Evolutionary conservation across 1,139 yeast species (phyloP).

Genomic region (Saccharomycopsis hybrid): DNA sequence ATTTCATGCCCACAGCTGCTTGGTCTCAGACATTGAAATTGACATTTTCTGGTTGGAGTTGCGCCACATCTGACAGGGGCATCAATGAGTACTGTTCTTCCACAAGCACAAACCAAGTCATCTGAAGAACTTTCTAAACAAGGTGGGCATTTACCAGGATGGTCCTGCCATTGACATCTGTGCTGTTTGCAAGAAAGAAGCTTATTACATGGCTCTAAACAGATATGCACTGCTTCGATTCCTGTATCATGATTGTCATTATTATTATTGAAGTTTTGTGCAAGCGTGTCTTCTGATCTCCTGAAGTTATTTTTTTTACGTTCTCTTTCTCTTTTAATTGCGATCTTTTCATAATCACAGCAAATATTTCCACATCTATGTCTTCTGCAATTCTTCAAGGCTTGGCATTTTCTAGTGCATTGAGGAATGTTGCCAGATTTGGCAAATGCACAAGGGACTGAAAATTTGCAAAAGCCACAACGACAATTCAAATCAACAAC

Average conservation of each 20-base stretch:
- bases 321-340: constrained; percentile 54
- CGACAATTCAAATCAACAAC: constrained; percentile 29
- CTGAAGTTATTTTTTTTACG: constrained; percentile 34
- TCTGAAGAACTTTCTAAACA: constrained; percentile 80
- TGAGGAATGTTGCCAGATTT: constrained; percentile 47
- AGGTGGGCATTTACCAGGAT: constrained; percentile 76
- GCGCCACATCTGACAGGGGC: constrained; percentile 89
- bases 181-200: constrained; percentile 68
- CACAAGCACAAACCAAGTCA: constrained; percentile 81
- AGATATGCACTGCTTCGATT: constrained; percentile 73
- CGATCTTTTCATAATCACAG: constrained; percentile 61
- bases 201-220: constrained; percentile 65
- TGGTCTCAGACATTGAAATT: constrained; percentile 56
- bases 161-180: constrained; percentile 69
- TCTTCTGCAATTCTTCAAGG: constrained; percentile 70
- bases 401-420: constrained; percentile 73
- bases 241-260: constrained; percentile 38
- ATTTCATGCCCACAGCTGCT: constrained; percentile 75
- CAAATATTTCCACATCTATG: constrained; percentile 70
- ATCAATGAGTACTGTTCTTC: constrained; percentile 57
- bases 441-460: constrained; percentile 58
- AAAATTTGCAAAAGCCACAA: constrained; percentile 36
- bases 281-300: constrained; percentile 27
- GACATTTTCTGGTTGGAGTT: constrained; percentile 48
- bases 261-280: constrained; percentile 34